Evolutionary conservation across 1,139 yeast species (phyloP).

Genomic region (Scheffersomyces insectosa): DNA sequence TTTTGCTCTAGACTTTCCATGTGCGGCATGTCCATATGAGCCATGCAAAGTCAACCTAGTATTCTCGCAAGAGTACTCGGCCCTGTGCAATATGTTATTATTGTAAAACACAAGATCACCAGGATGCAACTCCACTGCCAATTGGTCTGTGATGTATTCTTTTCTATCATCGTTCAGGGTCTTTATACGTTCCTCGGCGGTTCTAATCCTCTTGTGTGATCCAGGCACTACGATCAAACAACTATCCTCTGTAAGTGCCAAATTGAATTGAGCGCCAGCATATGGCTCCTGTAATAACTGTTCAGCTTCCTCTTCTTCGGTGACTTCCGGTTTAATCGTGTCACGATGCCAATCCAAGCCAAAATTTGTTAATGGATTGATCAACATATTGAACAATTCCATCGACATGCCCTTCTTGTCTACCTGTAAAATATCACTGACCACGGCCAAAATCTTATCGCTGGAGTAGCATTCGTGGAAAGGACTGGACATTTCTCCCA

Average conservation of each 20-base stretch:
- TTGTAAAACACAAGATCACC: slow-evolving; percentile 59
- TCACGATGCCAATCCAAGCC: slow-evolving; percentile 62
- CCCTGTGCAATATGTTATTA: slow-evolving; percentile 55
- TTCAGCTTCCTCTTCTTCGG: slow-evolving; percentile 47
- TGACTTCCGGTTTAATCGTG: slow-evolving; percentile 51
- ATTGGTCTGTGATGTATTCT: slow-evolving; percentile 41
- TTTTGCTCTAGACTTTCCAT: slow-evolving; percentile 48
- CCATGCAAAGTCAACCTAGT: slow-evolving; percentile 55
- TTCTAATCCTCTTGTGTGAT: slow-evolving; percentile 50
- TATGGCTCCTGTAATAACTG: slow-evolving; percentile 42
- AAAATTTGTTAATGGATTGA: slow-evolving; percentile 56
- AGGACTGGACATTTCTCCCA: slow-evolving; percentile 37
- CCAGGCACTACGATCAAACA: slow-evolving; percentile 56
- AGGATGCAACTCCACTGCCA: slow-evolving; percentile 47
- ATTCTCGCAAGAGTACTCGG: slow-evolving; percentile 40
- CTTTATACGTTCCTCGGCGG: slow-evolving; percentile 46
- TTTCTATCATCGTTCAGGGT: slow-evolving; percentile 37
- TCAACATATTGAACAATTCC: slow-evolving; percentile 59
- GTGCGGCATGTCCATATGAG: slow-evolving; percentile 49
- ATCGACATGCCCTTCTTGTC: slow-evolving; percentile 38
- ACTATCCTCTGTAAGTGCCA: slow-evolving; percentile 50
- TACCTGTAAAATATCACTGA: slow-evolving; percentile 47
- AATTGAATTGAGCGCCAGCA: slow-evolving; percentile 57
- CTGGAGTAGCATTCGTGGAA: slow-evolving; percentile 49
- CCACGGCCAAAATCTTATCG: slow-evolving; percentile 42